Evolutionary conservation across 192 early-diverging fungal genomes (phyloP), one percentile per base, ranked within the genome.

Genomic region (Pilobolus umbonatus): DNA sequence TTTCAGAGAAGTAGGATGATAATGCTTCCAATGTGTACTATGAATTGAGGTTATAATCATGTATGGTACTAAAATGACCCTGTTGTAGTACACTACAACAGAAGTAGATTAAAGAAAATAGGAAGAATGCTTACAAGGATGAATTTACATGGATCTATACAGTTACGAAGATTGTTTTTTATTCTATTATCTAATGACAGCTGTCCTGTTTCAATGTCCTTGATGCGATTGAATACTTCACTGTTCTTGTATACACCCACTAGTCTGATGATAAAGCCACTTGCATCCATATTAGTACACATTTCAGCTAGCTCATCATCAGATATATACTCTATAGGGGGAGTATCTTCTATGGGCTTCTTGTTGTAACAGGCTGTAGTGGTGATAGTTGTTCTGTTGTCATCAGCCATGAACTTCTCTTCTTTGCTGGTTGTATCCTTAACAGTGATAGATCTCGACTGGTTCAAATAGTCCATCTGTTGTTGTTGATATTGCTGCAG

Each of bases 121-220:
- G 11, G 5, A 43, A 28, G 15, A 25, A 26, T 19, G 15, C 56
- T 53, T 60, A 66, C 64, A 21, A 53, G 21, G 21, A 66, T 66
- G 39, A 66, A 57, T 2, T 22, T 22, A 14, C 57, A 58, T 11
- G 64, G 64, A 46, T 66, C 64, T 17, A 22, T 24, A 30, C 40
- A 60, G 36, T 66, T 28, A 46, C 19, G 7, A 6, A 61, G 26
- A 8, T 52, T 34, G 43, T 52, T 39, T 19, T 30, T 40, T n/a
- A 61, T 15, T 51, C 60, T 50, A 10, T 4, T 19, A 24, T 61
- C 60, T 43, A 61, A 38, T 0, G 47, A 31, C 29, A 61, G 29
- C 14, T 22, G 17, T 22, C 31, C 29, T 40, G 48, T 52, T 32
- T 61, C 60, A 19, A 61, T 61, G 10, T 61, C 48, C 32, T 49